A percentile compares a stretch with the other conserved stretches of the same genome.
These are phyloP conservation scores for Knoxia roxburghii DNA, from an alignment of 257 asterid genomes.

Conservation along the genomic window DNA sequence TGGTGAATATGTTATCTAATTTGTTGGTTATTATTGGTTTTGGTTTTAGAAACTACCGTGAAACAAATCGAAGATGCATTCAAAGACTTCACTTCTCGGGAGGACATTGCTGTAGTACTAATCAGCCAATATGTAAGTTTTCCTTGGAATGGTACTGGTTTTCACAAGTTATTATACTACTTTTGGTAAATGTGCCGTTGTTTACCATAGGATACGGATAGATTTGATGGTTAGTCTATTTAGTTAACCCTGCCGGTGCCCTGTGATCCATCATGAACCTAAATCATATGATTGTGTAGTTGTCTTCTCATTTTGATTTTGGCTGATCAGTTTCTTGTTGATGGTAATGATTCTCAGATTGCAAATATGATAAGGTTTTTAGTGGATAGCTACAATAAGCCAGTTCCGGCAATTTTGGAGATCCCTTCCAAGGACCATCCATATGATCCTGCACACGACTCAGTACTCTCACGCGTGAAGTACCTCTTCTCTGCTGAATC, in stretches of 20 bases:
- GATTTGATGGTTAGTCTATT: background rate
- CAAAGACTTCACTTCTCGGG: slow-evolving; percentile 85
- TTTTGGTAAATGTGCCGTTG: background rate
- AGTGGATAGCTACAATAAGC: slow-evolving; percentile 88
- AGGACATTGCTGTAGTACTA: slow-evolving; percentile 75
- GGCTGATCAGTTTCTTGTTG: background rate
- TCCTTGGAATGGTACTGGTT: too few relatives aligned
- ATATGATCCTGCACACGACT: slow-evolving; percentile 84
- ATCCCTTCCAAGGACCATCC: slow-evolving; percentile 97
- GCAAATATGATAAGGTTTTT: slow-evolving; percentile 82
- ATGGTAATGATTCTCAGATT: slow-evolving; percentile 39
- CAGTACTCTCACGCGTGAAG: slow-evolving; percentile 82
- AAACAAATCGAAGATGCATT: slow-evolving; percentile 91
- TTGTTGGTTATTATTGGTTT: slow-evolving; percentile 8
- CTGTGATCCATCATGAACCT: background rate
- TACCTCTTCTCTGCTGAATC: slow-evolving; percentile 64
- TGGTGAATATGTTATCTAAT: background rate
- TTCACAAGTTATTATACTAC: background rate
- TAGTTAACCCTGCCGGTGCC: background rate
- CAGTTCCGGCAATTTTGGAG: slow-evolving; percentile 87
- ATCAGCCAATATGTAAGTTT: slow-evolving; percentile 87
- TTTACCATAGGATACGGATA: background rate
- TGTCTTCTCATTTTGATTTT: background rate
- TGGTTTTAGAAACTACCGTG: slow-evolving; percentile 55
- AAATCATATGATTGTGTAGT: background rate